Evolutionary conservation across 1,284 basidiomycete genomes (phyloP).

Genomic region (Malassezia brasiliensis): DNA sequence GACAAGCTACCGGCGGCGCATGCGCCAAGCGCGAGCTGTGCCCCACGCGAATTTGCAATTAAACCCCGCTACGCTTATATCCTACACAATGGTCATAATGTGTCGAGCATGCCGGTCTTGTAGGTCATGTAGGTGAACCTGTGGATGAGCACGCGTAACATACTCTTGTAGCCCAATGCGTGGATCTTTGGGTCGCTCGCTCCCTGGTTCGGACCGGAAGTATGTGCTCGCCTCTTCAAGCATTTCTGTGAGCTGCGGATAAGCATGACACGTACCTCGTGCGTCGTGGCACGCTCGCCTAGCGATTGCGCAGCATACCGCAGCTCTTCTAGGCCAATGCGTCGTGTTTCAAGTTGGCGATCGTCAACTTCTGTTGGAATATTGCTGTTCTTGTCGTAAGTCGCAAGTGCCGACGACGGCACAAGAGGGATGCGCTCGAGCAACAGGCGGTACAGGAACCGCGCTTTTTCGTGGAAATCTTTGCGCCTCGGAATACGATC

Average conservation of each 20-base stretch:
- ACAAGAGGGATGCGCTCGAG: constrained; percentile 11
- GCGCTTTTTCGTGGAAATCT: neutral
- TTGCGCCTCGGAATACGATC: neutral
- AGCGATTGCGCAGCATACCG: constrained; percentile 6
- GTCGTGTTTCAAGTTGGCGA: neutral
- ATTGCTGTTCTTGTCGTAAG: neutral
- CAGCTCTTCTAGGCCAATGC: constrained; percentile 10
- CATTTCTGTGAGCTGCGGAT: constrained; percentile 10
- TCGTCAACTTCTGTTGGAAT: constrained; percentile 1
- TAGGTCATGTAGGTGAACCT: constrained; percentile 5
- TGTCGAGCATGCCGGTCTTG: neutral
- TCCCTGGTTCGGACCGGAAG: neutral
- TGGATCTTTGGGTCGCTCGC: neutral
- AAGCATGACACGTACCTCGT: constrained; percentile 1
- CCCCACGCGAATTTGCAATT: neutral
- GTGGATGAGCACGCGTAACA: neutral
- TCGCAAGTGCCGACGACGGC: neutral
- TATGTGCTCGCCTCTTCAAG: constrained; percentile 8
- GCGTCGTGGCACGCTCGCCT: neutral
- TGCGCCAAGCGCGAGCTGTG: neutral
- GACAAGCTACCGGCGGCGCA: neutral
- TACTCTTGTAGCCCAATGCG: constrained; percentile 15
- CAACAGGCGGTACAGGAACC: constrained; percentile 5
- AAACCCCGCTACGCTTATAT: neutral
- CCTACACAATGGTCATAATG: neutral